Evolutionary conservation across 306 rosid species (phyloP).

Genomic region (Quercus aquifolioides): DNA sequence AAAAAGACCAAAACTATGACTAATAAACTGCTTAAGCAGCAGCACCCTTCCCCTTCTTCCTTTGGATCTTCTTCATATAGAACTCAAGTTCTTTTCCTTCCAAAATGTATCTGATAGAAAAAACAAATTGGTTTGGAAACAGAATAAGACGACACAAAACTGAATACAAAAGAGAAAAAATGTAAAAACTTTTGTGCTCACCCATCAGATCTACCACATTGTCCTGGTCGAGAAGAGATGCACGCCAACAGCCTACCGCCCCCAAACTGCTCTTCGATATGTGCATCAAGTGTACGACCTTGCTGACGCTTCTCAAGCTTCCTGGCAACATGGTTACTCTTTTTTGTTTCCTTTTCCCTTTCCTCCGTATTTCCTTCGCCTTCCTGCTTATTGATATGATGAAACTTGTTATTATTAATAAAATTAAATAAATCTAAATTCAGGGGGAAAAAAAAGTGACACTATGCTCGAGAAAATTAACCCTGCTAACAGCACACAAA

Average conservation of each 20-base stretch:
- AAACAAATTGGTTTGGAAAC: not conserved
- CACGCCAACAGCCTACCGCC: constrained; percentile 41
- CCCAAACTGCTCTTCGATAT: constrained; percentile 41
- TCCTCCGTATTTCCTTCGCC: constrained; percentile 37
- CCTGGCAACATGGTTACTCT: constrained; percentile 35
- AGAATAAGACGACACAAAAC: not conserved
- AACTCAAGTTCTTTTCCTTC: constrained; percentile 76
- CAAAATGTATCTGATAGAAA: constrained; percentile 50
- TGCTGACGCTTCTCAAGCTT: constrained; percentile 44
- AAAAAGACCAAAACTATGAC: not conserved
- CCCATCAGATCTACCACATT: constrained; percentile 50
- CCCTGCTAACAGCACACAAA: not conserved
- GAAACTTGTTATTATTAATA: not conserved
- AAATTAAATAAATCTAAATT: not conserved
- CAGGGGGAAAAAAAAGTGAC: not conserved
- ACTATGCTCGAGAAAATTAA: not conserved
- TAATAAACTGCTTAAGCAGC: constrained; percentile 30
- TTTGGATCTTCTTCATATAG: constrained; percentile 70
- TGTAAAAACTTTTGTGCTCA: not conserved
- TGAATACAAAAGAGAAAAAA: not conserved
- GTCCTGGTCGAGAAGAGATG: constrained; percentile 48
- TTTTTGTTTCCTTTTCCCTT: constrained; percentile 31
- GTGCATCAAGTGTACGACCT: constrained; percentile 27
- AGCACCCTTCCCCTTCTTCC: constrained; percentile 63
- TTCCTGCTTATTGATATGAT: constrained; percentile 20